Percentiles rank a stretch among this genome's conserved stretches.
phyloP scores from a whole-genome alignment of 495 filamentous ascomycete species.

The Penicillium chermesinum region DNA sequence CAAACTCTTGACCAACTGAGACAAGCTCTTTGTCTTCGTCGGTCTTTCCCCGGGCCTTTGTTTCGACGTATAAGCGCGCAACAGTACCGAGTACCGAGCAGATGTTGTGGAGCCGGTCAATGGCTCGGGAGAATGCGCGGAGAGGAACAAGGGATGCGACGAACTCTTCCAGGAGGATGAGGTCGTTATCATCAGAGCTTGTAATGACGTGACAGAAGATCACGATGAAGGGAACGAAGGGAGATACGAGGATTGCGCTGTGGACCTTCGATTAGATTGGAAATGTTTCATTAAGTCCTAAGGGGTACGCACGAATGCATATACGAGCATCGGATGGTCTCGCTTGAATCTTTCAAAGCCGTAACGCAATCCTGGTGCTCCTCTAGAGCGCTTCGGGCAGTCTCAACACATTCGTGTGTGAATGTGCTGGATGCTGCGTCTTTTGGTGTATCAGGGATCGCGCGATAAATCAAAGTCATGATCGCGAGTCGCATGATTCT shows the following conservation, averaged over 20 bases:
- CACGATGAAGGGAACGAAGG: conserved; percentile 65
- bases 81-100: conserved; percentile 58
- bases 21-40: conserved; percentile 39
- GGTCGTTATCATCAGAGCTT: conserved; percentile 38
- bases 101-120: conserved; percentile 54
- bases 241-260: conserved; percentile 62
- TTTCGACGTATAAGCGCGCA: conserved; percentile 57
- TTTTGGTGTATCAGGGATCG: conserved; percentile 43
- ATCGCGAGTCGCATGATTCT: conserved; percentile 50
- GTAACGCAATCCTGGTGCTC: conserved; percentile 49
- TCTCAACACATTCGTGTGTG: conserved; percentile 54
- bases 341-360: conserved; percentile 40
- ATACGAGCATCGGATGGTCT: conserved; percentile 48
- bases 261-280: conserved; percentile 6
- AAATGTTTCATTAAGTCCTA: neutral
- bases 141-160: conserved; percentile 50
- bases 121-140: conserved; percentile 48
- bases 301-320: conserved; percentile 52
- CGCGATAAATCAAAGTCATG: conserved; percentile 57
- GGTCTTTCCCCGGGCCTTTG: conserved; percentile 44
- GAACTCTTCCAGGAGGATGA: conserved; percentile 51
- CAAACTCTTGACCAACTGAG: conserved; percentile 55
- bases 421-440: conserved; percentile 43
- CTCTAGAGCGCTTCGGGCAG: conserved; percentile 50
- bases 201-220: conserved; percentile 66